Evolutionary conservation across 192 early-diverging fungal species (phyloP), one percentile per base, ranked within the genome.

Genomic region (Coemansia sp.): DNA sequence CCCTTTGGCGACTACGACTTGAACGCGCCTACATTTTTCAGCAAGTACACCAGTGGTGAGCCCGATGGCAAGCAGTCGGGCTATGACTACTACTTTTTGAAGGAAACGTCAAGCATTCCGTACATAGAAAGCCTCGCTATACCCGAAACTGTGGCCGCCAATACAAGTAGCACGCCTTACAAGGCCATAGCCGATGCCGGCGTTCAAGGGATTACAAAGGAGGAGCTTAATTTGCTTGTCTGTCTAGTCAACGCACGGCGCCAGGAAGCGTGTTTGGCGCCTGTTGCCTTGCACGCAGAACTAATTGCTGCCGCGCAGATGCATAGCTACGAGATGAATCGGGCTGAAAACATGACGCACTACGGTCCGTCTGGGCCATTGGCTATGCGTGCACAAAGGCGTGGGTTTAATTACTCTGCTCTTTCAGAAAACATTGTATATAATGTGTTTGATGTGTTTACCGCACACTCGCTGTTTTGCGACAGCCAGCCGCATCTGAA

Each of bases 291-390:
- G 24, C 65, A 77, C 23, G 45, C 63, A 12, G 58, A 75, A 51
- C 71, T 85, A 3, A 73, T 72, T 49, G 65, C 67, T 0, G 58
- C 78, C 0, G 78, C 84, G 9, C 75, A 81, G 62, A 60, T 72
- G 23, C 84, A 85, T 65, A 81, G 77, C 66, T 75, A 81, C 61
- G 76, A 73, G 62, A 75, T 77, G 67, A 79, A 79, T 61, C 64
- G 66, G n/a, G 69, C 67, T 9, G 57, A 57, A 14, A 75, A 75
- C 41, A 68, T 85, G 70, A 81, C 68, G 56, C 71, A 81, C 70
- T 68, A 68, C 26, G 66, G 64, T 5, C 24, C 66, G 5, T 53
- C 60, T 0, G 79, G 79, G 11, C 38, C 56, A 6, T 49, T 67
- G 7, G n/a, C 51, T 0, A 69, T 65, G 64, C 74, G 79, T 5